These are phyloP conservation scores for Oryza glaberrima DNA, from an alignment of 176 grass and related monocot genomes.

Conservation along the genomic window DNA sequence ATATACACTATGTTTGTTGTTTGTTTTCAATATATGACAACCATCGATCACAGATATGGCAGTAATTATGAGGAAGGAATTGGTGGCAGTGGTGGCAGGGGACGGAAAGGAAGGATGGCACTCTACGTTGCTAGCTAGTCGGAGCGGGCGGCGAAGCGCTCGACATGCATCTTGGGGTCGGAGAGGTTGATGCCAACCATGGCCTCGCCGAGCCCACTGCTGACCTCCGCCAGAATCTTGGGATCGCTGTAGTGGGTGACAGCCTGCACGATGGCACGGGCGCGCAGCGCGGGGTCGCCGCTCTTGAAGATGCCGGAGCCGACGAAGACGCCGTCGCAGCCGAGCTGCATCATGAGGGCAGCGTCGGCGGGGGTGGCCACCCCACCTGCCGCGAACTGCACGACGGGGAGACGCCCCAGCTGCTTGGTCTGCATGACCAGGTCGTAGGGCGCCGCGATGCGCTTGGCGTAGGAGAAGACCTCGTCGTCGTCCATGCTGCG, in stretches of 20 bases:
- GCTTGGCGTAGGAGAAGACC: slow-evolving; percentile 51
- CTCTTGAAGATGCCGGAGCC: no score
- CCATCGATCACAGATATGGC: no score
- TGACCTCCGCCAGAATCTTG: slow-evolving; percentile 50
- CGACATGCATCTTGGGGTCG: slow-evolving; percentile 40
- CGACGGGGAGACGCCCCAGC: slow-evolving; percentile 39
- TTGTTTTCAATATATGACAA: no score
- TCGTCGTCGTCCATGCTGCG: slow-evolving; percentile 53
- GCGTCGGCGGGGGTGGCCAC: slow-evolving; percentile 51
- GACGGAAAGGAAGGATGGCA: no score
- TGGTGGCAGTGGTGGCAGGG: no score
- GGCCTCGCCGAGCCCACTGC: slow-evolving; percentile 49
- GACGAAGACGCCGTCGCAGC: slow-evolving; percentile 15
- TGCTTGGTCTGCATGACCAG: slow-evolving; percentile 14
- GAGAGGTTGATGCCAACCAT: slow-evolving; percentile 64
- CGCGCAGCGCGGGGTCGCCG: no score
- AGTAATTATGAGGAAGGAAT: no score
- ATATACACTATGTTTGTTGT: no score
- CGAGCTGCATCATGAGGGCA: slow-evolving; percentile 51
- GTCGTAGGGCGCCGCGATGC: slow-evolving; percentile 48
- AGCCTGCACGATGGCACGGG: no score
- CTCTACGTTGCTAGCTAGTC: slow-evolving; percentile 1
- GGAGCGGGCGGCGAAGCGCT: slow-evolving; percentile 58
- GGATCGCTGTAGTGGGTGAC: slow-evolving; percentile 23
- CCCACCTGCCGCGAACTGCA: slow-evolving; percentile 24